Conservation (phyloP, 495 filamentous ascomycete genomes). For the Penicillium flavigenum region DNA sequence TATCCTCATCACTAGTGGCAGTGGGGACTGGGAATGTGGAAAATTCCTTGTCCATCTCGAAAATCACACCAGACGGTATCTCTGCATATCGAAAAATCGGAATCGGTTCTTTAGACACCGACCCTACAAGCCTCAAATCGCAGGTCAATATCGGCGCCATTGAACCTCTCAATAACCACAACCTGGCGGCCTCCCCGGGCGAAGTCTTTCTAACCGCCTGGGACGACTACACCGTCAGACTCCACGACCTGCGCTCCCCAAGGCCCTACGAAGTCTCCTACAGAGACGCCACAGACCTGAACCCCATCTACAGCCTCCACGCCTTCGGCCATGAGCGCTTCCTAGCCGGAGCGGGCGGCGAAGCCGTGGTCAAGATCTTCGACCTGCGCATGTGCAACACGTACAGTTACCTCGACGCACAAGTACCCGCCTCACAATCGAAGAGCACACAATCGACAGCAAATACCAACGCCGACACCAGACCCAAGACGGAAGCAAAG, state of each 20-base stretch:
- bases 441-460: neutral
- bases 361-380: constrained; percentile 63
- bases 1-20: constrained; percentile 50
- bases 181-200: constrained; percentile 32
- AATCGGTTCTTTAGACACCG: constrained; percentile 25
- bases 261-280: constrained; percentile 48
- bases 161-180: constrained; percentile 44
- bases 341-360: constrained; percentile 54
- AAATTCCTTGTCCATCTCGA: constrained; percentile 50
- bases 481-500: neutral
- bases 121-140: constrained; percentile 1
- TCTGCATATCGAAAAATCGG: constrained; percentile 35
- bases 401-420: constrained; percentile 42
- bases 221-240: constrained; percentile 59
- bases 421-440: constrained; percentile 5
- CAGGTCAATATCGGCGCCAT: constrained; percentile 51
- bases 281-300: constrained; percentile 55
- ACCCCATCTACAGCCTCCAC: constrained; percentile 59
- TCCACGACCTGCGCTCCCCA: constrained; percentile 66
- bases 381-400: constrained; percentile 58
- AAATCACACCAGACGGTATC: constrained; percentile 44
- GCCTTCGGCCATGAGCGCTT: constrained; percentile 56
- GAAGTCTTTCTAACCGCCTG: constrained; percentile 62
- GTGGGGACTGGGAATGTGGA: constrained; percentile 48
- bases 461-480: neutral